Conservation (phyloP, 2,329 filamentous ascomycete species). For the Epichloe sp. region DNA sequence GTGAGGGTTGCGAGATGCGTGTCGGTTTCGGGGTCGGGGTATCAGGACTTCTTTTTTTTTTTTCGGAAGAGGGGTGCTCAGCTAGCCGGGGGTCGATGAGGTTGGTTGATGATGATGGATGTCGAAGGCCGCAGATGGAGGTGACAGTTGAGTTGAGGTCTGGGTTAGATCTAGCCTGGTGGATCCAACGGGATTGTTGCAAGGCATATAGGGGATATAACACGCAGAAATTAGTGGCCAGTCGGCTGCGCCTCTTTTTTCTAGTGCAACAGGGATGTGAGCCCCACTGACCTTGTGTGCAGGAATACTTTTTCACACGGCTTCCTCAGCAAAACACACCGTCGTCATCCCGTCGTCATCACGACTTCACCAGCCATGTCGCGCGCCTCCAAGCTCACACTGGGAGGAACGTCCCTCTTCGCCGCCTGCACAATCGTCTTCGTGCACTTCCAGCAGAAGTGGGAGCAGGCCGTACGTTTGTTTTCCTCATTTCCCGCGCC, state of each 20-base stretch:
- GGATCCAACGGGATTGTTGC: no score
- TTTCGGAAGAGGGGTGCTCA: no score
- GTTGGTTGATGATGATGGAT: no score
- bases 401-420: slow-evolving; percentile 63
- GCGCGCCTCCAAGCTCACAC: slow-evolving; percentile 73
- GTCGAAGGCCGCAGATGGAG: no score
- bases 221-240: no score
- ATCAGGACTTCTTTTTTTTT: no score
- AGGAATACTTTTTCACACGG: not conserved
- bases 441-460: slow-evolving; percentile 80
- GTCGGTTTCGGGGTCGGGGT: not conserved
- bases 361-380: slow-evolving; percentile 51
- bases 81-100: no score
- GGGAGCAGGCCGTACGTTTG: slow-evolving; percentile 61
- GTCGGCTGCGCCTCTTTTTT: no score
- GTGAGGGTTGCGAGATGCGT: not conserved
- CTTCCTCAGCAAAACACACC: not conserved
- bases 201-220: no score
- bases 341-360: not conserved
- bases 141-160: not conserved
- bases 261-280: no score
- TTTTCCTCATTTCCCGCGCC: not conserved
- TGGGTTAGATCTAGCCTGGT: not conserved
- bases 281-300: no score
- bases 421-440: slow-evolving; percentile 66